Base-by-base conservation (phyloP, 345 rosid genomes). In the Populus simonii region DNA sequence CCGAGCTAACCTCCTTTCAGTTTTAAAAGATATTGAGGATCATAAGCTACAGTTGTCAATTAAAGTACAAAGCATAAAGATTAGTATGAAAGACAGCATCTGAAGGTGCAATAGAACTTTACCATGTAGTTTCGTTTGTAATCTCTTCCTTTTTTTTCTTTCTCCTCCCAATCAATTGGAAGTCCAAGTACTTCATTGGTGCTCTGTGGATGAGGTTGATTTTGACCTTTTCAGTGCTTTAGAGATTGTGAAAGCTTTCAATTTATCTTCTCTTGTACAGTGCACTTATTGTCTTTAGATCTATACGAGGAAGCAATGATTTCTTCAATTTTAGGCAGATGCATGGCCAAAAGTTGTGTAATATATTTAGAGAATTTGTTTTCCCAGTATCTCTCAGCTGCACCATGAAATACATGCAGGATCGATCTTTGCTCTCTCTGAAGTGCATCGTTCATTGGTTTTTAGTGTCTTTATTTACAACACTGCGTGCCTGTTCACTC, bases 41-140 rank as follows among this genome's bases (percentile, higher is more conserved):
- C 89, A 88, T 78, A 88, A 86, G 75, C 86, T 85, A 71, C 88
- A 85, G 77, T 70, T 88, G 72, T 82, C 91, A 36, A 86, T 84
- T 53, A 82, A 85, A 85, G 91, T 85, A 79, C 87, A 86, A 70
- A 85, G 77, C 73, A 81, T 83, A 35, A 86, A 85, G 75, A 84
- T 85, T 73, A 86, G 89, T 66, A 53, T 85, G 87, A 86, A 85
- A 74, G 88, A 86, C 36, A 78, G 87, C 41, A 75, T 82, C 39
- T 86, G 68, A 79, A 55, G 76, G 61, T 55, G 70, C 70, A 65
- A 41, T 39, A 15, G 20, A 66, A 39, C 39, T 39, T 38, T 36
- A 20, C 51, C 69, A 17, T 74, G 31, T 63, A 16, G 59, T 63
- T 55, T 38, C 68, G 36, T n/a, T 20, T 38, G 43, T 51, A 72